These are phyloP conservation scores for Lipomyces orientalis DNA, from an alignment of 805 yeast species.

Conservation along the genomic window DNA sequence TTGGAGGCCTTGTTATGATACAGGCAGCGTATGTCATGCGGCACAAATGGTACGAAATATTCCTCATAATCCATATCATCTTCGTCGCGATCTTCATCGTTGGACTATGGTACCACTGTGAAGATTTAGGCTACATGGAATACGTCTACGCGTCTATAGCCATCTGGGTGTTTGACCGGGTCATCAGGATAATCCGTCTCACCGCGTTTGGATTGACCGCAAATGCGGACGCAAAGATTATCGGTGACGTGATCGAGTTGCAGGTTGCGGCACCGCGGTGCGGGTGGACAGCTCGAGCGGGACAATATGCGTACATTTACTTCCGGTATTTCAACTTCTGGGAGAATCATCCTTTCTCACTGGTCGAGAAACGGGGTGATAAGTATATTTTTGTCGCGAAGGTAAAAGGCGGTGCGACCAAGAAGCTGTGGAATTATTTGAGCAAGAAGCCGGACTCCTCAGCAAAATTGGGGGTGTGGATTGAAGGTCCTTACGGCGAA, in stretches of 20 bases:
- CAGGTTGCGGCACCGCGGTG: background rate
- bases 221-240: conserved; percentile 1
- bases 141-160: conserved; percentile 61
- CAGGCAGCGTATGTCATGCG: conserved; percentile 22
- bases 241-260: conserved; percentile 10
- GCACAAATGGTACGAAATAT: conserved; percentile 57
- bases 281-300: conserved; percentile 19
- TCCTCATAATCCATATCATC: conserved; percentile 61
- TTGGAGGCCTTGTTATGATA: conserved; percentile 19
- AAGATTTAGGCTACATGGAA: conserved; percentile 51
- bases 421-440: conserved; percentile 17
- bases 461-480: conserved; percentile 24
- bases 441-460: background rate
- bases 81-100: conserved; percentile 60
- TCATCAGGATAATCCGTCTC: conserved; percentile 59
- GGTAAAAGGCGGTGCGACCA: conserved; percentile 20
- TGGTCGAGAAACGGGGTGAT: conserved; percentile 19
- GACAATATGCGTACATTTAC: conserved; percentile 35
- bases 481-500: conserved; percentile 69
- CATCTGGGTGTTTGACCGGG: conserved; percentile 74
- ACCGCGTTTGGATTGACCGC: conserved; percentile 15
- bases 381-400: conserved; percentile 20
- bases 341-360: conserved; percentile 33
- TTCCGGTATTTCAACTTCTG: conserved; percentile 24
- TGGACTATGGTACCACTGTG: conserved; percentile 63